Conservation (phyloP, 805 yeast genomes). For the Candida ascalaphidarum region DNA sequence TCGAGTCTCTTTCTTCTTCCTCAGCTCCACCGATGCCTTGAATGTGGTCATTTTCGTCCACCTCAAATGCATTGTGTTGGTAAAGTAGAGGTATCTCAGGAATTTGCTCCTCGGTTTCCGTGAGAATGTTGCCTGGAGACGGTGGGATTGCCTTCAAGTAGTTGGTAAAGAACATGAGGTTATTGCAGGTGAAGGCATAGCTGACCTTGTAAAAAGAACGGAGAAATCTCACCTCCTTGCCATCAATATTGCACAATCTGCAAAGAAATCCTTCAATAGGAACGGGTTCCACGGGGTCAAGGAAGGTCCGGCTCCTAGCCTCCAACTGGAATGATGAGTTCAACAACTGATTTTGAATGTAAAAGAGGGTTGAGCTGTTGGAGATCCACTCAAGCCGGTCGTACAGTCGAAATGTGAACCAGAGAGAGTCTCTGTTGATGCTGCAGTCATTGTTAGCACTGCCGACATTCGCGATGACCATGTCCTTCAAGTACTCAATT, state of each 20-base stretch:
- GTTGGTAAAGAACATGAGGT: conserved; percentile 50
- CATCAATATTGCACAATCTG: conserved; percentile 44
- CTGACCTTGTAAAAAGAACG: conserved; percentile 42
- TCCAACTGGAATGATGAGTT: conserved; percentile 47
- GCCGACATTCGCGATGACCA: conserved; percentile 12
- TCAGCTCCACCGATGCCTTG: conserved; percentile 49
- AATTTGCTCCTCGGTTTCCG: conserved; percentile 8
- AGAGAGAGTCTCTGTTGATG: conserved; percentile 17
- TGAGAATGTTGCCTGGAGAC: conserved; percentile 25
- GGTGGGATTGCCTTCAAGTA: conserved; percentile 58
- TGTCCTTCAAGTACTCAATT: conserved; percentile 30
- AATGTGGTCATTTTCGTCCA: conserved; percentile 44
- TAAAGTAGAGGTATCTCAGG: conserved; percentile 26
- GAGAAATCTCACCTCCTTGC: conserved; percentile 26
- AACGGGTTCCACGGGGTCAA: conserved; percentile 48
- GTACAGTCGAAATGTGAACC: conserved; percentile 57
- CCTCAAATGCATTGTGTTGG: conserved; percentile 45
- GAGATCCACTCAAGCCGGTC: conserved; percentile 58
- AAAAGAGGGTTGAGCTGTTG: conserved; percentile 19
- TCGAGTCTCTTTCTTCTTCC: conserved; percentile 41
- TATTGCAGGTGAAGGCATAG: conserved; percentile 57
- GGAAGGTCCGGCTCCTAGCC: conserved; percentile 39
- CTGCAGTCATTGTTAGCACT: conserved; percentile 9
- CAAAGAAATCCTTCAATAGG: conserved; percentile 79
- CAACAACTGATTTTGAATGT: conserved; percentile 18